Base-by-base conservation (phyloP, 2,329 filamentous ascomycete genomes). In the Gnomoniopsis smithogilvyi region DNA sequence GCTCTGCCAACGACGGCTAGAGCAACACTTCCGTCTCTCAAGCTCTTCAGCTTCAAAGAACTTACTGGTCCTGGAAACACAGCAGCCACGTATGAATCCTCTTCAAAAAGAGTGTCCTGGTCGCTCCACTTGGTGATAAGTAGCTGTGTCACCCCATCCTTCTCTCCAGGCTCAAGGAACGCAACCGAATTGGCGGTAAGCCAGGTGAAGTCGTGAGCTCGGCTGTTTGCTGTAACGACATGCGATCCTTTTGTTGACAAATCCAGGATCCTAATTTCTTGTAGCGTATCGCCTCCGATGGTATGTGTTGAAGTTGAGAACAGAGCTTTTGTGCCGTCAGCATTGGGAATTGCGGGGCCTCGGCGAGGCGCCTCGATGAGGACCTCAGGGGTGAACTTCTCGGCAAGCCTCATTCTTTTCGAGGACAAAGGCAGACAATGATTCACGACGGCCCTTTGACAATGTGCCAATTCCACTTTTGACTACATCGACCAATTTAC, bases 241-340 rank as follows among this genome's bases (percentile, higher is more conserved):
- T 60, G 43, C 2, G 68, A 72, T 7, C 56, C 53, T 7, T 70
- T 69, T 1, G 66, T 69, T 10, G 64, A 59, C 7, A 78, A 63
- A 34, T 73, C 57, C 57, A 76, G 65, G 21, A 76, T 61, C 12
- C 70, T 67, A 47, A 75, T 64, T 56, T 74, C 70, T 19, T 69
- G 71, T 17, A 67, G 69, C 47, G 69, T 72, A 51, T 62, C 66
- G 15, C 66, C 65, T 36, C 64, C 67, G 51, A 76, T 69, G 1
- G 58, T 61, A 57, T 76, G 69, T 7, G 68, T 72, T 11, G 73
- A 73, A 38, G 72, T 64, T 12, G 67, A 71, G 63, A 74, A 77
- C 21, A 75, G 66, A 21, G 69, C 73, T 41, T 71, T 64, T 1
- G 69, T 71, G 41, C 76, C 76, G 36, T 73, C 68, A 34, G 68